These are phyloP conservation scores for Aspergillus chevalieri DNA, from an alignment of 2,329 filamentous ascomycete genomes.

Conservation along the genomic window DNA sequence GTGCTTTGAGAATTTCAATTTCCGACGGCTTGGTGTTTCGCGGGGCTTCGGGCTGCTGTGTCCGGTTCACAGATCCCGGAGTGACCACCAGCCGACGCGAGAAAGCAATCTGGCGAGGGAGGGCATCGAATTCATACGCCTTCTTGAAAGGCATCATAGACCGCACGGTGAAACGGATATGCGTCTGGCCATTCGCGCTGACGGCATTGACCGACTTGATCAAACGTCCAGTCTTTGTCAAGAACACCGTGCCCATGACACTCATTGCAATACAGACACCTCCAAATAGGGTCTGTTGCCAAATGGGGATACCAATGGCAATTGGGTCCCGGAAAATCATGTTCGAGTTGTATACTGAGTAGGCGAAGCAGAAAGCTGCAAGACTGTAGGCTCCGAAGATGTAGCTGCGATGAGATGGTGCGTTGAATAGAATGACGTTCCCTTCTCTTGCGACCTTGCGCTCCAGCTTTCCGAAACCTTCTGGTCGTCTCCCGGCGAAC, in stretches of 20 bases:
- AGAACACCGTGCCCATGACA: slow-evolving; percentile 54
- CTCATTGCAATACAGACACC: slow-evolving; percentile 56
- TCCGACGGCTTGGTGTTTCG: slow-evolving; percentile 7
- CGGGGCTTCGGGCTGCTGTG: slow-evolving; percentile 13
- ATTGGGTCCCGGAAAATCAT: slow-evolving; percentile 46
- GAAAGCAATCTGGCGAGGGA: slow-evolving; percentile 30
- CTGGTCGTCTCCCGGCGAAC: slow-evolving; percentile 21
- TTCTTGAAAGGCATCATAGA: slow-evolving; percentile 34
- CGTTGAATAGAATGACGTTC: slow-evolving; percentile 58
- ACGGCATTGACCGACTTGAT: slow-evolving; percentile 55
- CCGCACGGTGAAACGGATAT: slow-evolving; percentile 31
- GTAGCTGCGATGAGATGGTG: slow-evolving; percentile 59
- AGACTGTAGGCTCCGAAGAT: slow-evolving; percentile 55
- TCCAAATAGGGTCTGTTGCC: slow-evolving; percentile 54
- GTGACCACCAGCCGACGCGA: slow-evolving; percentile 27
- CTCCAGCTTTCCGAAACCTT: slow-evolving; percentile 47
- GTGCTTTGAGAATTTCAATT: slow-evolving; percentile 28
- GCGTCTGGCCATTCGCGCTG: slow-evolving; percentile 22
- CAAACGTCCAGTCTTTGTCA: slow-evolving; percentile 53
- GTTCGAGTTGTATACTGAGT: slow-evolving; percentile 48
- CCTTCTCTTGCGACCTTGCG: slow-evolving; percentile 49
- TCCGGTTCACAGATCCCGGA: slow-evolving; percentile 16
- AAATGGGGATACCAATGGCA: slow-evolving; percentile 45
- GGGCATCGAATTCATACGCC: slow-evolving; percentile 26
- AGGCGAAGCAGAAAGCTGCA: slow-evolving; percentile 49